Evolutionary conservation across 2,329 filamentous ascomycete species (phyloP).

Genomic region (Calcarisporium arbuscula): DNA sequence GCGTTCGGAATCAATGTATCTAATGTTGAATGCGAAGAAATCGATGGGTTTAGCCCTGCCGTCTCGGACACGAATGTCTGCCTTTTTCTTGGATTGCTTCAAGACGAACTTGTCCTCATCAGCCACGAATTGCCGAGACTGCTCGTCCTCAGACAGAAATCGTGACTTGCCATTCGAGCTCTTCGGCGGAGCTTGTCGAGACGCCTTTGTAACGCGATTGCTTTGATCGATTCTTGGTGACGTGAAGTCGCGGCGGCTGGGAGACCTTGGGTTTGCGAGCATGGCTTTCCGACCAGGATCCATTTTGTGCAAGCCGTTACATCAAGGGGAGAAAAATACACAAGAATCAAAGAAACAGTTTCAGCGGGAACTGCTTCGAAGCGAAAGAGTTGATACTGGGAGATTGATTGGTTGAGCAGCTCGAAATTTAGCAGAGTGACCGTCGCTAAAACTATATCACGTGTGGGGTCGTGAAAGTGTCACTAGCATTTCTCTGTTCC

Average conservation of each 20-base stretch:
- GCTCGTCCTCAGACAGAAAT: conserved; percentile 67
- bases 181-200: conserved; percentile 23
- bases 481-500: too few relatives aligned
- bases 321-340: too few relatives aligned
- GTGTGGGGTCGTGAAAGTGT: too few relatives aligned
- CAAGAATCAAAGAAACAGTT: too few relatives aligned
- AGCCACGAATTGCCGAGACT: conserved; percentile 77
- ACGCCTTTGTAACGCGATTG: conserved; percentile 50
- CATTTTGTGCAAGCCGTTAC: conserved; percentile 29
- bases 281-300: conserved; percentile 49
- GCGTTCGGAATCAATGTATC: conserved; percentile 78
- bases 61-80: conserved; percentile 87
- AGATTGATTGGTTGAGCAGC: too few relatives aligned
- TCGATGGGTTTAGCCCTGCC: conserved; percentile 89
- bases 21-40: conserved; percentile 83
- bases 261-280: conserved; percentile 41
- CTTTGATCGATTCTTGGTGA: conserved; percentile 49
- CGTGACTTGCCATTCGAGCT: conserved; percentile 24
- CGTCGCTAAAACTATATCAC: too few relatives aligned
- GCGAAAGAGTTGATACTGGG: too few relatives aligned
- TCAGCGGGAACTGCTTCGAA: too few relatives aligned
- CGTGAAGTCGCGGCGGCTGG: conserved; percentile 41
- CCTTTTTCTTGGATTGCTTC: conserved; percentile 96
- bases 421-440: too few relatives aligned
- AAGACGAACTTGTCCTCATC: conserved; percentile 95